Conservation (phyloP, 495 filamentous ascomycete genomes). For the Collariella sp. region DNA sequence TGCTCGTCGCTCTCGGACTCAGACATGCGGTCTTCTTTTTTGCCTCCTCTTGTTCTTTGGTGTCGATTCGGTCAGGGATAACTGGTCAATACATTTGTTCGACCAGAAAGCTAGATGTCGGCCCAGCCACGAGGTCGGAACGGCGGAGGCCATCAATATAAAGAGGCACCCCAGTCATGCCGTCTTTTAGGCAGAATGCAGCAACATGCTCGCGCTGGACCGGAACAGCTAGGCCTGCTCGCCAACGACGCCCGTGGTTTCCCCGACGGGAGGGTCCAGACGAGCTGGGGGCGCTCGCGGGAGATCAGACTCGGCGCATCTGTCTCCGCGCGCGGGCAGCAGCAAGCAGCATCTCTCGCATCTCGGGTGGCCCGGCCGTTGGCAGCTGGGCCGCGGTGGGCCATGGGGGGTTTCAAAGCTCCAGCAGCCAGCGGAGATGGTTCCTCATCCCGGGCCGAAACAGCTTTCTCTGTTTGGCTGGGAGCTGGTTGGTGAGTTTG, state of each 20-base stretch:
- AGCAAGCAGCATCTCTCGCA: not conserved
- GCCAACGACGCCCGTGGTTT: conserved; percentile 15
- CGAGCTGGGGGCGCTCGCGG: not conserved
- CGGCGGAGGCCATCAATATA: conserved; percentile 18
- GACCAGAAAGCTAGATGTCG: conserved; percentile 8
- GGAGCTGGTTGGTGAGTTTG: too few relatives aligned
- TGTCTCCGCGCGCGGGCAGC: conserved; percentile 7
- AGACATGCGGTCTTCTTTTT: not conserved
- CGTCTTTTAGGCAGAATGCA: conserved; percentile 18
- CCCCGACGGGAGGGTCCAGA: conserved; percentile 3
- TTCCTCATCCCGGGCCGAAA: not conserved
- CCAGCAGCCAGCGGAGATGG: not conserved
- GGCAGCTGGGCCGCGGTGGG: not conserved
- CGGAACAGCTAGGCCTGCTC: conserved; percentile 19
- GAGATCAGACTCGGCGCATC: conserved; percentile 9
- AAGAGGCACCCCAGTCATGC: conserved; percentile 1
- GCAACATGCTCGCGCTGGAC: conserved; percentile 4
- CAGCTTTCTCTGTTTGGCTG: too few relatives aligned
- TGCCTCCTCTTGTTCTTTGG: not conserved
- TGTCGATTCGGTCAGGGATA: not conserved
- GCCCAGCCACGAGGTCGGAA: conserved; percentile 20
- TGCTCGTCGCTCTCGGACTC: not conserved
- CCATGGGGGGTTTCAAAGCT: not conserved
- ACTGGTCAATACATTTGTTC: not conserved
- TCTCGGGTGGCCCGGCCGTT: not conserved